phyloP scores from a whole-genome alignment of 495 filamentous ascomycete species.

The Penicillium alfredii region DNA sequence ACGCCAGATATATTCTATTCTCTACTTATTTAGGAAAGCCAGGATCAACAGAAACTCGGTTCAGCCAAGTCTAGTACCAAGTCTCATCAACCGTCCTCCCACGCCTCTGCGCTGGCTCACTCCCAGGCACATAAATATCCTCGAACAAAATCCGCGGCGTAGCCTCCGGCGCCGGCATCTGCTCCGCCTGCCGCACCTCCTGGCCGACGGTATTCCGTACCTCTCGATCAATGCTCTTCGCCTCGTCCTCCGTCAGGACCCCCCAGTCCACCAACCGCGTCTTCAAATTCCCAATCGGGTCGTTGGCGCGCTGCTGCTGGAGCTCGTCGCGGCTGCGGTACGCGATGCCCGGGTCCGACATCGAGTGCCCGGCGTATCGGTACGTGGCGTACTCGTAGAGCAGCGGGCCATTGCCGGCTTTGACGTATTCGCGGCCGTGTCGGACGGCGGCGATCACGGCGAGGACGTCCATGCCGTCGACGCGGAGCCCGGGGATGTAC shows the following conservation, averaged over 20 bases:
- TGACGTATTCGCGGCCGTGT: constrained; percentile 74
- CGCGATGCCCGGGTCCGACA: constrained; percentile 91
- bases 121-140: constrained; percentile 86
- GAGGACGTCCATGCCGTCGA: constrained; percentile 95
- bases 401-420: constrained; percentile 70
- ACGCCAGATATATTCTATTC: too few species aligned
- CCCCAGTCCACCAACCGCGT: constrained; percentile 84
- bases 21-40: not conserved
- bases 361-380: constrained; percentile 90
- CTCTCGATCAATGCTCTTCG: constrained; percentile 82
- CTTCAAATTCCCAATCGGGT: constrained; percentile 86
- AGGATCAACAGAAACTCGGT: not conserved
- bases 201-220: constrained; percentile 68
- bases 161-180: constrained; percentile 67
- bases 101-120: constrained; percentile 52
- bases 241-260: constrained; percentile 79
- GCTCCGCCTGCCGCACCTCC: constrained; percentile 77
- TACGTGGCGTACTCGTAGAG: constrained; percentile 94
- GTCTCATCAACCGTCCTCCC: constrained; percentile 21
- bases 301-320: constrained; percentile 75
- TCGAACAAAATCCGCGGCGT: constrained; percentile 71
- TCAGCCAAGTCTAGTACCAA: constrained; percentile 6
- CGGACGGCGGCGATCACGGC: constrained; percentile 81
- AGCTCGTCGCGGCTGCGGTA: constrained; percentile 94
- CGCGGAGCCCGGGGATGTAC: constrained; percentile 91